Evolutionary conservation across 164 flowering plant species (phyloP), one percentile per base, ranked within the genome.

Genomic region (Vitis riparia): DNA sequence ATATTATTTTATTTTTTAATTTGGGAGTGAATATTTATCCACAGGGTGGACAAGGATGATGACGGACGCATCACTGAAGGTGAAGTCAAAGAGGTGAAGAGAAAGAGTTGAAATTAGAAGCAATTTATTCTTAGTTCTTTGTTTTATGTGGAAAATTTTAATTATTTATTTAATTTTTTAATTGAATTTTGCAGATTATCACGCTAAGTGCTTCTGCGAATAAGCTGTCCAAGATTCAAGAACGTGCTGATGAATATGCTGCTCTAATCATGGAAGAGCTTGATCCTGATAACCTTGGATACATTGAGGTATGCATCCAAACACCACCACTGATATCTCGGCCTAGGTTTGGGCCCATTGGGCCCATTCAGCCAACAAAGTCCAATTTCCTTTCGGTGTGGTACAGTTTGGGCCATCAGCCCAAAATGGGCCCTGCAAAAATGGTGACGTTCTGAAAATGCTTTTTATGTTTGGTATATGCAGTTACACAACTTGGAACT

Each of bases 41-140:
- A 64, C 86, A 92, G 97, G 97, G 96, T 92, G 64, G 98, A 92
- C 70, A 92, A 91, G 67, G 80, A 92, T 75, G 90, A 88, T 6
- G 98, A 92, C 70, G 98, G 98, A 0, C 74, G 93, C 60, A 89
- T 92, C 66, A 83, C 88, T 0, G 89, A 84, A 69, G 86, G 85
- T 47, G 98, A 92, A 74, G 94, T 92, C 67, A 88, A 69, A 75
- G 93, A 92, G 94, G 97, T 75, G 2, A 4, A 56, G 10, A 37
- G 7, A 37, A 37, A 37, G 1, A 53, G 13, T 32, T 29, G 9
- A 13, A 71, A 13, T 57, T 30, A 30, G 10, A 49, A 4, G 3
- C 55, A 9, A 15, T 68, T 68, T 10, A n/a, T 5, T n/a, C 44
- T 37, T 37, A 37, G 44, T 6, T 0, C n/a, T 3, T 52, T 23